Base-by-base conservation (phyloP, 148 eudicot species). In the Camellia lanceoleosa region DNA sequence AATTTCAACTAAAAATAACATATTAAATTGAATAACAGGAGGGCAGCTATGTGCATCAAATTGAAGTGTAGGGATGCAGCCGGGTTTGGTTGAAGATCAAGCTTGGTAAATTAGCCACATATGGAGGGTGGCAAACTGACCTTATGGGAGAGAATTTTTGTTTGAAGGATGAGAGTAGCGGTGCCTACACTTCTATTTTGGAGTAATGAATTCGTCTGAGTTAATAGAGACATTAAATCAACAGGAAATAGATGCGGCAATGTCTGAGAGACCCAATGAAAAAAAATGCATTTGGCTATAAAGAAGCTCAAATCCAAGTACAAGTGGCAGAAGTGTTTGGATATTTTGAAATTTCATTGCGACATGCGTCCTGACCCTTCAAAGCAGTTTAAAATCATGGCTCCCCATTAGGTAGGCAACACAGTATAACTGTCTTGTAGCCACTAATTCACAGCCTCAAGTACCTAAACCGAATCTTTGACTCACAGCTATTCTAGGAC, bases 261-360 rank as follows among this genome's bases (percentile, higher is more conserved):
- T 0, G 68, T 30, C 68, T 64, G 5, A 64, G 41, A 8, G 42
- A 12, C 68, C 13, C 9, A 30, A 64, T 3, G 38, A 13, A 11
- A 5, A 30, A 20, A 64, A 5, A 7, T 64, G 68, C 68, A 64
- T 60, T 60, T 60, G n/a, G 63, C 19, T 19, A 30, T 8, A 64
- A 64, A 30, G 68, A 64, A 9, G 38, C 42, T 19, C 8, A 8
- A 30, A 10, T 64, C 68, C 38, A 19, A 4, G 30, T 23, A 44
- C 18, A 73, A 55, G 54, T 69, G 62, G 44, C 61, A 44, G 69
- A 61, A 62, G 78, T 61, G n/a, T 75, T 61, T 44, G 52, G 56
- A 49, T 42, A n/a, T 16, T 60, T 56, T 5, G 3, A 38, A 42
- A 74, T 58, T 56, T 76, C 79, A 62, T 2, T 41, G 18, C 13